phyloP scores from a whole-genome alignment of 495 filamentous ascomycete genomes.

The Penicillium canescens region DNA sequence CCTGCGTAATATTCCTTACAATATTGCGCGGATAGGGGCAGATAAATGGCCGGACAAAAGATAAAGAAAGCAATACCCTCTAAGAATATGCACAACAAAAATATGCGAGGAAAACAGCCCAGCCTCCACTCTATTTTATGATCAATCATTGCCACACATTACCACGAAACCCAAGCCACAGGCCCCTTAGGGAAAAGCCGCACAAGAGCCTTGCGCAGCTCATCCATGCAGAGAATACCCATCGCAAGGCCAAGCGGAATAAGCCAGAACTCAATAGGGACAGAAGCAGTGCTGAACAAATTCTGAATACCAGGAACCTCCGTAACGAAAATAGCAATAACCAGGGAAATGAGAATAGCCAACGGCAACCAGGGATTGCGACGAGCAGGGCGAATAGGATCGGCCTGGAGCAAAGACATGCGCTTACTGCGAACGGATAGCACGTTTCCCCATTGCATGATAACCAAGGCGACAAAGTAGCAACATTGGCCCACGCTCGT shows the following conservation, averaged over 20 bases:
- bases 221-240: constrained; percentile 51
- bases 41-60: no score
- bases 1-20: no score
- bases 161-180: constrained; percentile 49
- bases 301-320: constrained; percentile 49
- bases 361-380: constrained; percentile 52
- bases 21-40: no score
- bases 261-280: constrained; percentile 54
- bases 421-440: constrained; percentile 51
- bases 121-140: background rate
- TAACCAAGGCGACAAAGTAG: constrained; percentile 73
- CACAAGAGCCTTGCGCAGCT: constrained; percentile 48
- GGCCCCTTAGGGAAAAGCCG: constrained; percentile 41
- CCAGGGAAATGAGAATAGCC: constrained; percentile 41
- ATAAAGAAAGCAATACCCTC: no score
- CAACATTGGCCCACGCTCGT: constrained; percentile 59
- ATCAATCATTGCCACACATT: constrained; percentile 1
- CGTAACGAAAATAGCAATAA: constrained; percentile 54
- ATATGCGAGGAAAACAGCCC: no score
- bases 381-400: constrained; percentile 46
- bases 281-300: constrained; percentile 47
- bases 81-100: no score
- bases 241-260: constrained; percentile 49
- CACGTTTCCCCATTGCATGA: constrained; percentile 54
- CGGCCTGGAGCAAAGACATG: constrained; percentile 51